A percentile compares a stretch with the other conserved stretches of the same genome.
phyloP scores from a whole-genome alignment of 441 rosid species.

The Eutrema salsugineum region DNA sequence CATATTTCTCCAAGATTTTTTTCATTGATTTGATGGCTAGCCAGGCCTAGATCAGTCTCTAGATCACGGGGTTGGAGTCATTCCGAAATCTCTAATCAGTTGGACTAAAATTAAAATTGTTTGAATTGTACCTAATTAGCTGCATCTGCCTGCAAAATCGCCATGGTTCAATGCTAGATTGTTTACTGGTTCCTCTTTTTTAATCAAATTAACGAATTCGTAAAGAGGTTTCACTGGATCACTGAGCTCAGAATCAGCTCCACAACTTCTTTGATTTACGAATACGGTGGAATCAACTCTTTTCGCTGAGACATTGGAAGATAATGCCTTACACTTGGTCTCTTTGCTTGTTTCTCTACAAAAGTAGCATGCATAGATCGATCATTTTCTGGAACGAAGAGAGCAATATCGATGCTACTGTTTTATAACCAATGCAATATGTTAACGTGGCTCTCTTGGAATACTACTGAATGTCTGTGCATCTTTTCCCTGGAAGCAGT shows the following conservation, averaged over 20 bases:
- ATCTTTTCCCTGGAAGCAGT: neutral
- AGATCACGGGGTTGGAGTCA: neutral
- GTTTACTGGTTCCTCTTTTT: neutral
- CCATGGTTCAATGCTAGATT: neutral
- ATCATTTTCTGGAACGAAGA: neutral
- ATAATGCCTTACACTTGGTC: neutral
- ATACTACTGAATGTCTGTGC: neutral
- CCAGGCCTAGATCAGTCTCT: neutral
- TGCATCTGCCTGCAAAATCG: neutral
- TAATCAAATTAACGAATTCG: no score
- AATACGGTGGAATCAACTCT: no score
- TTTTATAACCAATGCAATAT: neutral
- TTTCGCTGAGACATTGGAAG: neutral
- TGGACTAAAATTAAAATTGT: neutral
- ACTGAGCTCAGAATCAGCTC: neutral
- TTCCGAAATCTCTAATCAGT: neutral
- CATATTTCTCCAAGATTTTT: neutral
- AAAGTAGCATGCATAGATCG: neutral
- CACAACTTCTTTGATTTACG: neutral
- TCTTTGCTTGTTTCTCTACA: neutral
- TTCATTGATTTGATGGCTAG: neutral
- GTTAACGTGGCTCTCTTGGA: neutral
- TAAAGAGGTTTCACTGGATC: neutral
- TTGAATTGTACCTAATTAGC: no score
- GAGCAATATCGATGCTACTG: neutral